Base-by-base conservation (phyloP, 2,329 filamentous ascomycete species). In the Beauveria medogensis region DNA sequence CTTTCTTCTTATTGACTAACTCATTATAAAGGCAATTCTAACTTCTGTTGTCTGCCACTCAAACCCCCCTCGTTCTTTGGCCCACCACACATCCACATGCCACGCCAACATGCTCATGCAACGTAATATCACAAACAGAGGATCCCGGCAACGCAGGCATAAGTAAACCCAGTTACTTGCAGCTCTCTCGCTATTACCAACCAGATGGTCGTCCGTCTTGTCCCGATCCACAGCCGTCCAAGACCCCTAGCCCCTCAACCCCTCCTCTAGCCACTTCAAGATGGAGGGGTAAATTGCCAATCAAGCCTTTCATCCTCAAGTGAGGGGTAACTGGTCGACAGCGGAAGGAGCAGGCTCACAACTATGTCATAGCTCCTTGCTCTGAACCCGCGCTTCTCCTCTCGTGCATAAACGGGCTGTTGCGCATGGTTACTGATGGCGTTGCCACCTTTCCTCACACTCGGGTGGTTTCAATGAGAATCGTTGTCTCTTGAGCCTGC, bases 231-330 rank as follows among this genome's bases (percentile, higher is more conserved):
- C 57, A 51, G 22, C n/a, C 26, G 24, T 44, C 34, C 57, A 50
- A 54, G 57, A 59, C 57, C 57, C 57, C 20, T 46, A 34, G 57
- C 57, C 48, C 57, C 57, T 59, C 34, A 37, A 37, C 34, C 34
- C 34, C 34, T 37, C 57, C 41, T 53, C 46, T 52, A 59, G 57
- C 48, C 57, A 59, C 41, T 51, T 51, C 48, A 51, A 59, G 57
- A 59, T 59, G 50, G 57, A 59, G 57, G 57, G 57, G 57, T 59
- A 59, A 47, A 47, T 53, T 46, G 37, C 46, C 40, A 46, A 52
- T 53, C 28, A 54, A 53, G 40, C 44, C 22, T 12, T 50, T 46
- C 44, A 30, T 50, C 14, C 48, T 44, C 57, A 54, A 59, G 57
- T 59, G 57, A 59, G 57, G 57, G 57, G 57, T 59, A 59, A 14